Evolutionary conservation across 2,329 filamentous ascomycete species (phyloP), one percentile per base, ranked within the genome.

Genomic region (Fusarium transvaalense): DNA sequence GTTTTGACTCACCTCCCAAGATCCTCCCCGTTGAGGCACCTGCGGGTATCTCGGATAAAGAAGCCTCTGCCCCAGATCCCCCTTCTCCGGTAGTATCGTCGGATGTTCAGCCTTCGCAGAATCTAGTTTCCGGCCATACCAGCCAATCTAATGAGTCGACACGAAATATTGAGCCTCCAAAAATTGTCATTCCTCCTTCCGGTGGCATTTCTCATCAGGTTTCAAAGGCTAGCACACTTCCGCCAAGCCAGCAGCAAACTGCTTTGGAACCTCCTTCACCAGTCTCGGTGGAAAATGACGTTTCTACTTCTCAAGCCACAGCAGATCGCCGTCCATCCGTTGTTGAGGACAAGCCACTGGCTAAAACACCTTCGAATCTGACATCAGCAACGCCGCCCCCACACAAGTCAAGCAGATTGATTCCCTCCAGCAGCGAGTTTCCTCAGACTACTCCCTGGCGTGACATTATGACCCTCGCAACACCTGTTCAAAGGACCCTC

Each of bases 381-480:
- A 65, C 79, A 12, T 77, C 79, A n/a, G 75, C 78, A 12, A 76
- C 76, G 9, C 76, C 79, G 17, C 76, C 79, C 19, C 77, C 78
- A 14, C 78, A 81, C 38, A 68, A 66, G 38, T 65, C 73, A 34
- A 57, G 59, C 35, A 60, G 67, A 38, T 55, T 67, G 29, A 52
- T 64, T 9, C 52, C 66, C n/a, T 45, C 58, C 2, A 56, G 62
- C 3, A 56, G 59, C 17, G 64, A 62, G 19, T 58, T 63, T 43
- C 66, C 74, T 13, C 74, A 74, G 46, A 81, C 87, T 37, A 84
- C 86, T 67, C 82, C 86, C 2, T 94, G 97, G 79, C 88, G 89
- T 51, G 91, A 97, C 60, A 97, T 97, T 64, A 84, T 93, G 72
- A 88, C 87, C 10, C 84, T 96, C 50, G 84, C 86, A 17, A 88